A percentile compares a stretch with the other conserved stretches of the same genome.
Conservation (phyloP, 2,329 filamentous ascomycete genomes). For the Lachnellula willkommii region DNA sequence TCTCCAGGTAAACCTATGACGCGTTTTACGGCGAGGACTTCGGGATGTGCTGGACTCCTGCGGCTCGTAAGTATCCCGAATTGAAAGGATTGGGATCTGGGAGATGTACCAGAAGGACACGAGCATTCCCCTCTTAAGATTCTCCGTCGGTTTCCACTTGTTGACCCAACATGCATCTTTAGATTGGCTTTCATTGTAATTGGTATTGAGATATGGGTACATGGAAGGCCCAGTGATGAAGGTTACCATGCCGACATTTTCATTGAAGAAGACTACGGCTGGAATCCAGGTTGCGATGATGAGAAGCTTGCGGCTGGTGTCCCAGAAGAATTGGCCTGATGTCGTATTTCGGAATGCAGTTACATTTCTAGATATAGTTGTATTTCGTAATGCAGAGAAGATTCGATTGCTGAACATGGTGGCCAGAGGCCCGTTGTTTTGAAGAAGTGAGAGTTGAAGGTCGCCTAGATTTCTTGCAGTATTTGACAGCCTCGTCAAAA, state of each 20-base stretch:
- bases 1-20: slow-evolving; percentile 80
- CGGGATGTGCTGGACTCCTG: slow-evolving; percentile 67
- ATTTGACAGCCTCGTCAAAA: slow-evolving; percentile 6
- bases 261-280: slow-evolving; percentile 55
- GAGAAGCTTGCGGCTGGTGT: slow-evolving; percentile 43
- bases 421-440: slow-evolving; percentile 1
- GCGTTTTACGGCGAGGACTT: slow-evolving; percentile 70
- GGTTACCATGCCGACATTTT: slow-evolving; percentile 53
- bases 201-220: slow-evolving; percentile 70
- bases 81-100: not conserved
- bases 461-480: not conserved
- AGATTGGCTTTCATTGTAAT: slow-evolving; percentile 50
- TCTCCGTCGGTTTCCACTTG: slow-evolving; percentile 53
- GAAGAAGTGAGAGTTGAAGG: not conserved
- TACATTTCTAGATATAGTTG: not conserved
- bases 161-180: slow-evolving; percentile 54
- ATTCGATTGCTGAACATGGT: slow-evolving; percentile 20
- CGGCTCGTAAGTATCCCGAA: not conserved
- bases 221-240: slow-evolving; percentile 62
- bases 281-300: slow-evolving; percentile 58
- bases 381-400: slow-evolving; percentile 16
- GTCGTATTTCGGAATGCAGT: slow-evolving; percentile 7
- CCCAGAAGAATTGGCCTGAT: slow-evolving; percentile 19
- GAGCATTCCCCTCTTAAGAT: slow-evolving; percentile 66
- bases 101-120: slow-evolving; percentile 59